Evolutionary conservation across 2,329 filamentous ascomycete species (phyloP).

Genomic region (Arthrobotrys sphaeroides): DNA sequence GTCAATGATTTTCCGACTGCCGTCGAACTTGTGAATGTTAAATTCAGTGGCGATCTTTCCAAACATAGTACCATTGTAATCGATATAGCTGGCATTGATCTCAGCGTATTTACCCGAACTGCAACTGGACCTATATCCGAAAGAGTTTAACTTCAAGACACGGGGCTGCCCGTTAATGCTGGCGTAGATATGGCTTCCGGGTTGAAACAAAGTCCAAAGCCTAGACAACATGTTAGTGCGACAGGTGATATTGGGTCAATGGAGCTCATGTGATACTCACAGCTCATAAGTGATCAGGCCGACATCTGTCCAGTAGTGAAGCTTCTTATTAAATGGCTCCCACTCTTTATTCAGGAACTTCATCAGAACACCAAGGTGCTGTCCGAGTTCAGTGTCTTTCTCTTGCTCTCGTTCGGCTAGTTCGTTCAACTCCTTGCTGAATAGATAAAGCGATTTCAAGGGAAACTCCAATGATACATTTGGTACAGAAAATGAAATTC

Average conservation of each 20-base stretch:
- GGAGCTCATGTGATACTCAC: too few species aligned
- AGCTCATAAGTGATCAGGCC: constrained; percentile 9
- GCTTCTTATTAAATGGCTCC: not conserved
- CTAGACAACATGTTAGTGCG: not conserved
- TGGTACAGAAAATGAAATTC: not conserved
- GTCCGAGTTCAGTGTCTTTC: not conserved
- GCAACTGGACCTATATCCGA: not conserved
- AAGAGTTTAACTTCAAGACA: not conserved
- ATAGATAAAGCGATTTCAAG: not conserved
- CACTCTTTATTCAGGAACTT: constrained; percentile 12
- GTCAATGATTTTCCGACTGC: constrained; percentile 54
- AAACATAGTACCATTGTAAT: constrained; percentile 20
- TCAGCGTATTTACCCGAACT: not conserved
- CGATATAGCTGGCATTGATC: not conserved
- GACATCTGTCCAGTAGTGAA: constrained; percentile 3
- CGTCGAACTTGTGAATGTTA: not conserved
- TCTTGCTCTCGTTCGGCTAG: constrained; percentile 1
- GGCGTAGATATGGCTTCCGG: not conserved
- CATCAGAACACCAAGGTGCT: constrained; percentile 3
- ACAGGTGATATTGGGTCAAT: too few species aligned
- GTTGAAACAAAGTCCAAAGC: constrained; percentile 21
- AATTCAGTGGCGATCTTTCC: not conserved
- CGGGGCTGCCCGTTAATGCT: not conserved
- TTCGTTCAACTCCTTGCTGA: constrained; percentile 6
- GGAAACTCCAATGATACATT: not conserved